phyloP scores from a whole-genome alignment of 1,139 yeast species.

The Yamadazyma sp. region DNA sequence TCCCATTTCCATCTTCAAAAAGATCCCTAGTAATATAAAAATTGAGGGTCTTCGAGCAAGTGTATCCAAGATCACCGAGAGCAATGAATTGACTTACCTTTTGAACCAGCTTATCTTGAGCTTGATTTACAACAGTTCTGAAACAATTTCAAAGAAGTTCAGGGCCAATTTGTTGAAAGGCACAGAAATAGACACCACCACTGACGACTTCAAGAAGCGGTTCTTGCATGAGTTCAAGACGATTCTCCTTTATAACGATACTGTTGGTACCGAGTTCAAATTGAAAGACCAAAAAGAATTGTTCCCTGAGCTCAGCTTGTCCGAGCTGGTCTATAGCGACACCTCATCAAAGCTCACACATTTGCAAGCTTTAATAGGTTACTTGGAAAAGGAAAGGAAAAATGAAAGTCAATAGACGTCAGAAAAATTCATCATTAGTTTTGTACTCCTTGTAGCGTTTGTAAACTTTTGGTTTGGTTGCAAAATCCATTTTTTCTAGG shows the following conservation, averaged over 20 bases:
- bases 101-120: constrained; percentile 61
- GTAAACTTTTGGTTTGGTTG: no score
- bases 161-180: constrained; percentile 45
- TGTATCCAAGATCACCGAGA: constrained; percentile 61
- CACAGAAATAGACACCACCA: constrained; percentile 24
- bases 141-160: constrained; percentile 38
- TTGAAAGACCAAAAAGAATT: constrained; percentile 3
- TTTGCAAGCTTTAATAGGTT: background rate
- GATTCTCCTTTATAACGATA: constrained; percentile 18
- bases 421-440: no score
- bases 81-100: constrained; percentile 59
- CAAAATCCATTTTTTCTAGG: no score
- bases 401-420: no score
- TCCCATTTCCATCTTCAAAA: constrained; percentile 64
- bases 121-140: constrained; percentile 62
- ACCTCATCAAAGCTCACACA: constrained; percentile 5
- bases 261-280: constrained; percentile 1
- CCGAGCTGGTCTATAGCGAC: constrained; percentile 1
- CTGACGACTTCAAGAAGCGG: constrained; percentile 17
- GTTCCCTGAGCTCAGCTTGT: constrained; percentile 1
- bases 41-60: constrained; percentile 67
- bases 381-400: background rate
- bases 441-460: no score
- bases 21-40: constrained; percentile 61
- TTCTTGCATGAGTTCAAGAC: constrained; percentile 24